Evolutionary conservation across 2,329 filamentous ascomycete genomes (phyloP), one percentile per base, ranked within the genome.

Genomic region (Emmonsia crescens): DNA sequence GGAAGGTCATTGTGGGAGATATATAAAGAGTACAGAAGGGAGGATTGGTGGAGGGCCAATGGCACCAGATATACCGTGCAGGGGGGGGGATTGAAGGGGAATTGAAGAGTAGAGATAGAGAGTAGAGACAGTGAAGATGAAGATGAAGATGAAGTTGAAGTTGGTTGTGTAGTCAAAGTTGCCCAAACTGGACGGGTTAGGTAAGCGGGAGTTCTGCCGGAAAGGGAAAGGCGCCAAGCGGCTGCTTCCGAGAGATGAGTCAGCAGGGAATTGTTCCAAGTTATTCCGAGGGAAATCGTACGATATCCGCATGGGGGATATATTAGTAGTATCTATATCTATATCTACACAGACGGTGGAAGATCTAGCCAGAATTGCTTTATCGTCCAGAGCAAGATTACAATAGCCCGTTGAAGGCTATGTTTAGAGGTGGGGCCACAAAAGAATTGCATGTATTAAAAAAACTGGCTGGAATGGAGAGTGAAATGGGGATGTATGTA

Each of bases 1-100:
- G 76, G 74, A 77, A 71, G 74, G 76, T 75, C 77, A 79, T 79
- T 71, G 71, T 76, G 60, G 65, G 64, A 66, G 66, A 69, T 70
- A 68, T 64, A 67, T 61, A 65, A 68, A 67, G 55, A 60, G 63
- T 66, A 68, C 67, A 72, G 68, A 64, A 63, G 60, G 56, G 6
- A 14, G 14, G 19, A 44, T 38, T 36, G 27, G 27, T 31, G 16
- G 44, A 48, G 55, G 19, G 24, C 55, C 55, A 57, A 57, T 57
- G 55, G 55, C 55, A n/a, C 12, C 36, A 54, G 36, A 57, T 27
- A 57, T 19, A 21, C 14, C n/a, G 21, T 12, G 16, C 21, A 21
- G 52, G 10, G 31, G 52, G n/a, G 48, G 6, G 48, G 48, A 29
- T 48, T n/a, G 48, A 56, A 24, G n/a, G 52, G n/a, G 52, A 14